Base-by-base conservation (phyloP, 495 filamentous ascomycete species). In the Tuber melanosporum region DNA sequence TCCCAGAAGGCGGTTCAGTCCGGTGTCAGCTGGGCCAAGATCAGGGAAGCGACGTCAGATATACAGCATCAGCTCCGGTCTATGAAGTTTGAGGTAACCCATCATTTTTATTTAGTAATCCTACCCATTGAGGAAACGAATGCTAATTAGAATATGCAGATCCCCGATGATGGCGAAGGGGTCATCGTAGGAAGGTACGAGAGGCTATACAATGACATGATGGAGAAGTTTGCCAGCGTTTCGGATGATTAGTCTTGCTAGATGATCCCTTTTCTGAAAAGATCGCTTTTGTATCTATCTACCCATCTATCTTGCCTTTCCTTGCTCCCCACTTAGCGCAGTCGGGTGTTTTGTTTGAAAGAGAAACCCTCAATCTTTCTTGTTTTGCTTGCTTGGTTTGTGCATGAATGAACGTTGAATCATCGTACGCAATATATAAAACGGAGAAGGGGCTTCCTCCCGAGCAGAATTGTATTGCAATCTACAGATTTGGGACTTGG, bases 221-320 rank as follows among this genome's bases (percentile, higher is more conserved):
- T 91, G 75, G 96, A 99, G 85, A 94, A 96, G 85, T 99, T 98
- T 86, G 96, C 96, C 32, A 89, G 92, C 19, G 93, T 98, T 72
- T 88, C 91, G 81, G 95, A 99, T 85, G 95, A 98, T 79, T 80
- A 79, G 46, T 32, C 42, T 79, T 43, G 44, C 17, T 26, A 44
- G 43, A 36, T 3, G 26, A 66, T 66, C 14, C 26, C 12, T 32
- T 66, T 66, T 32, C n/a, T 66, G 32, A 26, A 32, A 66, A 15
- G 57, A 17, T 17, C 26, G 26, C 57, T 66, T 66, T 15, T 66
- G 57, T 66, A 66, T 32, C 57, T 66, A 66, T 17, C 22, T 57
- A n/a, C 2, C 22, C 3, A 12, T 22, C 52, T 14, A 10, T n/a
- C 26, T 62, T 26, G 9, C 10, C 7, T 36, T 36, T 36, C 17